Conservation (phyloP, 2,329 filamentous ascomycete species). For the Phaeosphaeria sp. region DNA sequence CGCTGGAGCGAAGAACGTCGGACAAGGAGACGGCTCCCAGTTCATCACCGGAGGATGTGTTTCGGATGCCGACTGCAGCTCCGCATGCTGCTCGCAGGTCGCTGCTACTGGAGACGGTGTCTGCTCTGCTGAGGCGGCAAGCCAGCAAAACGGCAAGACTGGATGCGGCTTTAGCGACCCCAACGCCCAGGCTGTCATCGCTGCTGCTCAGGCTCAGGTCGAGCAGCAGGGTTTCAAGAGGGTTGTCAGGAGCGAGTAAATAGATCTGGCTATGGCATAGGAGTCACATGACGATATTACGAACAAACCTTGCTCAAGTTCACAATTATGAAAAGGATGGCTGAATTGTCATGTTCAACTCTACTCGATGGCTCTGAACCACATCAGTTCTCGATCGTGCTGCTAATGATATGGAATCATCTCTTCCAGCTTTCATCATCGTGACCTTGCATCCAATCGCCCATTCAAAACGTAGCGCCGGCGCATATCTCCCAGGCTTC, state of each 20-base stretch:
- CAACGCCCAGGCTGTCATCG: constrained; percentile 35
- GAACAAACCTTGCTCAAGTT: not conserved
- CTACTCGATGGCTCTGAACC: too few species aligned
- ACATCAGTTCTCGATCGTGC: too few species aligned
- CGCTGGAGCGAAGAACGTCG: constrained; percentile 36
- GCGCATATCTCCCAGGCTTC: too few species aligned
- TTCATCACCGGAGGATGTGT: constrained; percentile 44
- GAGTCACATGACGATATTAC: not conserved
- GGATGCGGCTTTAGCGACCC: constrained; percentile 40
- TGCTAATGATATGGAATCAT: too few species aligned
- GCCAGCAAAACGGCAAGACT: constrained; percentile 39
- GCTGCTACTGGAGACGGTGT: constrained; percentile 30
- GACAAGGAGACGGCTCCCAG: constrained; percentile 32
- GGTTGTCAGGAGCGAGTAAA: constrained; percentile 20
- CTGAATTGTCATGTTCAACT: not conserved
- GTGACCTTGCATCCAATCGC: too few species aligned
- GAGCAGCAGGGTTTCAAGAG: constrained; percentile 38
- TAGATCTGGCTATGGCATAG: not conserved
- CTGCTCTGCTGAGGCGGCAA: constrained; percentile 37
- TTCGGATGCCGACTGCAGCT: constrained; percentile 36
- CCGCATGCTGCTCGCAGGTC: constrained; percentile 33
- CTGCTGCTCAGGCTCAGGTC: constrained; percentile 39
- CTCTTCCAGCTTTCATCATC: too few species aligned
- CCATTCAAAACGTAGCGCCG: too few species aligned
- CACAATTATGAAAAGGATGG: not conserved